phyloP scores from a whole-genome alignment of 805 yeast genomes.

The Naumovozyma baii region DNA sequence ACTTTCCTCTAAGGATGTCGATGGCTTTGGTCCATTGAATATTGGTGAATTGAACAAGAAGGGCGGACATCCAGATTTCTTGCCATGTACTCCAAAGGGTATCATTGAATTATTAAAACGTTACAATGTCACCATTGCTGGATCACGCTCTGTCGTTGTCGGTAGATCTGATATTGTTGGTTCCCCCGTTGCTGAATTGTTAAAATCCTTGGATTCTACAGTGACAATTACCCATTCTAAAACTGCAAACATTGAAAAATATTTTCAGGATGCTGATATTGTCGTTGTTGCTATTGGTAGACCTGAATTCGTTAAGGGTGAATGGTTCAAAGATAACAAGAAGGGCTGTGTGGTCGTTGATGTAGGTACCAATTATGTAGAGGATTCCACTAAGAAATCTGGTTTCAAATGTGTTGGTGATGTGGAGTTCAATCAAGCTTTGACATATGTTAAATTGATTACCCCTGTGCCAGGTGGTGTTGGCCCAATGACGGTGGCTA shows the following conservation, averaged over 20 bases:
- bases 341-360: slow-evolving; percentile 62
- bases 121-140: slow-evolving; percentile 57
- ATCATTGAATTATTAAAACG: slow-evolving; percentile 69
- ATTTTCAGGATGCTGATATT: slow-evolving; percentile 66
- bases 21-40: slow-evolving; percentile 84
- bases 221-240: slow-evolving; percentile 81
- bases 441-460: slow-evolving; percentile 34
- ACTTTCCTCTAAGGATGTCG: slow-evolving; percentile 79
- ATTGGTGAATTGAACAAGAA: slow-evolving; percentile 85
- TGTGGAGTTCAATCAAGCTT: slow-evolving; percentile 52
- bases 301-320: slow-evolving; percentile 62
- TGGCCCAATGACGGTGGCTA: slow-evolving; percentile 87
- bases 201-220: slow-evolving; percentile 73
- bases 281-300: slow-evolving; percentile 74
- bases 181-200: slow-evolving; percentile 77
- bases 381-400: slow-evolving; percentile 54
- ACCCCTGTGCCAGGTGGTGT: slow-evolving; percentile 94
- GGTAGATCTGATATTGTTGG: slow-evolving; percentile 97
- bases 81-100: slow-evolving; percentile 96
- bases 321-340: slow-evolving; percentile 47
- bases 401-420: slow-evolving; percentile 73
- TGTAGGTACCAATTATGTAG: slow-evolving; percentile 73
- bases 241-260: slow-evolving; percentile 49
- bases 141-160: slow-evolving; percentile 79
- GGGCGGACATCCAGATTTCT: slow-evolving; percentile 71